Evolutionary conservation across 176 grass and related monocot genomes (phyloP).

Genomic region (Oryza punctata): DNA sequence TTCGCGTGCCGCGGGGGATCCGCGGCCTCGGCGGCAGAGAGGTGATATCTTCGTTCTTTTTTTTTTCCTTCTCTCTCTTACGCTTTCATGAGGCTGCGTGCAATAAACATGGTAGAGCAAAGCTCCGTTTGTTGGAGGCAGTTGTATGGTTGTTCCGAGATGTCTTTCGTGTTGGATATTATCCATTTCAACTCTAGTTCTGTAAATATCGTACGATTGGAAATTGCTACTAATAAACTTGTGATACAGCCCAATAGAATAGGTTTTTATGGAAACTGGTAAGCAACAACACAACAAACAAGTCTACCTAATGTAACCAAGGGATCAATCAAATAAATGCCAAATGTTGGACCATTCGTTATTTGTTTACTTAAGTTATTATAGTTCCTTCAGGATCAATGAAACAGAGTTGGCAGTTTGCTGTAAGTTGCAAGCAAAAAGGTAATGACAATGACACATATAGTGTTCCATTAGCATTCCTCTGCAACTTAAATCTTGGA

Average conservation of each 20-base stretch:
- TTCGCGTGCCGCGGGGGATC: slow-evolving; percentile 43
- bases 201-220: too few relatives aligned
- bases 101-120: background rate
- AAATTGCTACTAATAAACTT: background rate
- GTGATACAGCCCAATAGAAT: too few relatives aligned
- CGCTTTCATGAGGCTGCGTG: background rate
- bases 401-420: background rate
- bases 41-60: slow-evolving; percentile 10
- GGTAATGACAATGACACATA: background rate
- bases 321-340: background rate
- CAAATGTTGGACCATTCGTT: slow-evolving; percentile 1
- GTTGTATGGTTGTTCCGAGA: background rate
- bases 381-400: background rate
- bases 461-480: background rate
- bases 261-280: background rate
- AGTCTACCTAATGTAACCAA: background rate
- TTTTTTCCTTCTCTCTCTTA: background rate
- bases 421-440: background rate
- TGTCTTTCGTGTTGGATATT: background rate
- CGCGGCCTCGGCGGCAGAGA: slow-evolving; percentile 45
- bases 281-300: background rate
- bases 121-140: background rate
- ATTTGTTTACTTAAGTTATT: background rate
- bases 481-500: background rate
- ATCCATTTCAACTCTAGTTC: background rate